Conservation (phyloP, 2,329 filamentous ascomycete genomes). For the Penicillium sp. region DNA sequence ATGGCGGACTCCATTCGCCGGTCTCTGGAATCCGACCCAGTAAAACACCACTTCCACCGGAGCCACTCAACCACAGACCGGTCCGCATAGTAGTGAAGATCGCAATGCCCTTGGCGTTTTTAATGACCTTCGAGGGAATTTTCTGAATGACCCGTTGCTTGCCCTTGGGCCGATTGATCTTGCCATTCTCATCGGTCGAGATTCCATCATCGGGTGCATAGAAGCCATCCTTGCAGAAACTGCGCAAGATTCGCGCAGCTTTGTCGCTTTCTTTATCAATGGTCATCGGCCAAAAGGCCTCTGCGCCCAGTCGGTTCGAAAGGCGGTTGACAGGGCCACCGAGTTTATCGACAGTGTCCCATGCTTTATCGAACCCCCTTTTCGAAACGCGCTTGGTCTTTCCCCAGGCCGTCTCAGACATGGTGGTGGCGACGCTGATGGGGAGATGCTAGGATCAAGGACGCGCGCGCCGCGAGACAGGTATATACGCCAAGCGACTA, state of each 20-base stretch:
- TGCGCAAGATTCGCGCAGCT: constrained; percentile 79
- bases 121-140: constrained; percentile 78
- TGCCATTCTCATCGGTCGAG: constrained; percentile 40
- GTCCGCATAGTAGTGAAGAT: constrained; percentile 96
- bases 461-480: no score
- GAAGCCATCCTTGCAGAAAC: constrained; percentile 79
- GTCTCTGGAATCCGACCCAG: constrained; percentile 72
- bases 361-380: constrained; percentile 68
- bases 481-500: no score
- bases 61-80: constrained; percentile 84
- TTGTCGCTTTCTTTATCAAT: constrained; percentile 89
- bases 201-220: constrained; percentile 53
- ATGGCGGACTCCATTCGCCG: constrained; percentile 85
- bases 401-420: constrained; percentile 51
- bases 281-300: constrained; percentile 79
- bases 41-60: constrained; percentile 81
- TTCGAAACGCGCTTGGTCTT: constrained; percentile 51
- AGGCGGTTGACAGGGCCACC: constrained; percentile 73
- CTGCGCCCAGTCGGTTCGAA: constrained; percentile 72
- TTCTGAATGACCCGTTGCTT: constrained; percentile 67
- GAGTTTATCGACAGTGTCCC: constrained; percentile 60
- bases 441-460: neutral
- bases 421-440: constrained; percentile 13
- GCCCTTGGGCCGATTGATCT: constrained; percentile 50
- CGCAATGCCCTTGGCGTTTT: constrained; percentile 81